These are phyloP conservation scores for Lumnitzera racemosa DNA, from an alignment of 345 rosid species.

Conservation along the genomic window DNA sequence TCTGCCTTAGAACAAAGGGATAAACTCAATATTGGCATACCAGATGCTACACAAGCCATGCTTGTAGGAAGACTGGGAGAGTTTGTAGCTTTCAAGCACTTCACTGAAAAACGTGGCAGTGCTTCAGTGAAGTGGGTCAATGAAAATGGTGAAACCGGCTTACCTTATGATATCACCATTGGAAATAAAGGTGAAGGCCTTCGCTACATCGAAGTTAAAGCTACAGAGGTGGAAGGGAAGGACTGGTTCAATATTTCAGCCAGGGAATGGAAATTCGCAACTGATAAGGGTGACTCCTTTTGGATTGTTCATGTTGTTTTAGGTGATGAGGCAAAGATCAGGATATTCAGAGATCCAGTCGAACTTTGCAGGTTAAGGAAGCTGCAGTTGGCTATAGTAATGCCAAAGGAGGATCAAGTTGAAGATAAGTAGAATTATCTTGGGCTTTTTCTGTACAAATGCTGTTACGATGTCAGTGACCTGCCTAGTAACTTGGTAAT, in stretches of 20 bases:
- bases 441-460: too few relatives aligned
- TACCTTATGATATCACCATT: slow-evolving; percentile 68
- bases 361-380: slow-evolving; percentile 61
- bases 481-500: too few relatives aligned
- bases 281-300: slow-evolving; percentile 49
- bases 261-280: slow-evolving; percentile 85
- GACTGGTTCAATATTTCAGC: slow-evolving; percentile 71
- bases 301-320: slow-evolving; percentile 56
- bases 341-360: slow-evolving; percentile 47
- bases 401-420: slow-evolving; percentile 29
- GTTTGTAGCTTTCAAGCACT: slow-evolving; percentile 53
- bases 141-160: slow-evolving; percentile 60
- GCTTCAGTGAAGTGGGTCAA: slow-evolving; percentile 69
- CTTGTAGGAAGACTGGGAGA: slow-evolving; percentile 72
- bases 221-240: slow-evolving; percentile 61
- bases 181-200: slow-evolving; percentile 12
- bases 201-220: slow-evolving; percentile 77
- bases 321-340: slow-evolving; percentile 35
- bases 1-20: slow-evolving; percentile 36
- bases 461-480: too few relatives aligned
- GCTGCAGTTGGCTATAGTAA: slow-evolving; percentile 57
- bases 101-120: slow-evolving; percentile 24
- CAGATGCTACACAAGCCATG: slow-evolving; percentile 35
- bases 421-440: too few relatives aligned
- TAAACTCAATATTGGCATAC: slow-evolving; percentile 38